Evolutionary conservation across 352 stramenopile genomes (phyloP).

Genomic region (Globisporangium takayamanum): DNA sequence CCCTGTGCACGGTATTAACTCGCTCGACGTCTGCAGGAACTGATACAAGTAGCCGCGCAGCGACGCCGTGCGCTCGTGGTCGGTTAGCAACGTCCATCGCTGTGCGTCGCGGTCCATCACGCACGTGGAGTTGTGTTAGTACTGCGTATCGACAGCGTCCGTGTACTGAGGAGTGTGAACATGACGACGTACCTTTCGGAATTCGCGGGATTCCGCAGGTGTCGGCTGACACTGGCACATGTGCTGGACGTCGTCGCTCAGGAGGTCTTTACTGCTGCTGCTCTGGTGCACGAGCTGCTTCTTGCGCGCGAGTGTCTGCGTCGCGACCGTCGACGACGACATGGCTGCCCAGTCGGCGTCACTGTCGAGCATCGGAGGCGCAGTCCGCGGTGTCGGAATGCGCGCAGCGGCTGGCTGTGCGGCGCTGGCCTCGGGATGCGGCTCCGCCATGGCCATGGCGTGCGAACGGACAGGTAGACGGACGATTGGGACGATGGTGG

Average conservation of each 20-base stretch:
- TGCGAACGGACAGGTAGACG: not conserved
- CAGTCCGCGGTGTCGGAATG: not conserved
- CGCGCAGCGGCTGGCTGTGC: not conserved
- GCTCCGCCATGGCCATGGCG: constrained; percentile 11
- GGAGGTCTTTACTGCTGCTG: constrained; percentile 5
- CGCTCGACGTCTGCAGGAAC: constrained; percentile 65
- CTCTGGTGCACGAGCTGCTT: constrained; percentile 11
- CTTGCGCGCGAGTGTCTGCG: constrained; percentile 5
- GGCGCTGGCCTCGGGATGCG: constrained; percentile 6
- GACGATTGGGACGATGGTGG: not conserved
- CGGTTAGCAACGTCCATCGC: constrained; percentile 76
- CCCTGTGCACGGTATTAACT: constrained; percentile 67
- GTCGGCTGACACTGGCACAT: constrained; percentile 60
- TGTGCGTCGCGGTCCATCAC: constrained; percentile 13
- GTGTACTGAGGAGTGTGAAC: no score
- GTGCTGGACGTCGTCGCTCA: constrained; percentile 13
- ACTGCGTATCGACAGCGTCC: no score
- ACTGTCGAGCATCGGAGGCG: not conserved
- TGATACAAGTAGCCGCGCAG: constrained; percentile 56
- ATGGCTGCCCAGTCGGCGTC: constrained; percentile 3
- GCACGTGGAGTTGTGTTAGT: not conserved
- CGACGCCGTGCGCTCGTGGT: constrained; percentile 60
- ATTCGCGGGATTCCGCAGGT: constrained; percentile 64
- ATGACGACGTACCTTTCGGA: constrained; percentile 47
- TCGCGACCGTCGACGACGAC: constrained; percentile 2